Evolutionary conservation across 1,139 yeast genomes (phyloP).

Genomic region (Suhomyces ambrosiae): DNA sequence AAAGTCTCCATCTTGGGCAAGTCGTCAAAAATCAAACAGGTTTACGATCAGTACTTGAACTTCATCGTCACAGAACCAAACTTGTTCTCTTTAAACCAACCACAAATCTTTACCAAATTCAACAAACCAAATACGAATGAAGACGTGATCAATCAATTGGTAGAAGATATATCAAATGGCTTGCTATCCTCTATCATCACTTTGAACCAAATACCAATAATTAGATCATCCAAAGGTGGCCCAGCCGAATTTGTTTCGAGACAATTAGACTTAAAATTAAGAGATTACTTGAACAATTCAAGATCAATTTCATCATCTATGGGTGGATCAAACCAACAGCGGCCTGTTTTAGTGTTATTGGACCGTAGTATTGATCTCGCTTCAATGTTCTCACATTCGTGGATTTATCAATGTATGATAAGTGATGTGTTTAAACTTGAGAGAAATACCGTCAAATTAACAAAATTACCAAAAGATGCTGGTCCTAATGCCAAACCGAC

Average conservation of each 20-base stretch:
- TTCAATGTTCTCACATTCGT: constrained; percentile 93
- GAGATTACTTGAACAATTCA: constrained; percentile 82
- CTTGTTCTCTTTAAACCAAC: constrained; percentile 75
- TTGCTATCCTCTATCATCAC: constrained; percentile 79
- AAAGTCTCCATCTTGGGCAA: constrained; percentile 73
- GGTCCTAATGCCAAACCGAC: constrained; percentile 30
- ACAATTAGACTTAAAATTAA: constrained; percentile 74
- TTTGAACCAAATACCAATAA: constrained; percentile 78
- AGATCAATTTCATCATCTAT: constrained; percentile 35
- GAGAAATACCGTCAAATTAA: constrained; percentile 65
- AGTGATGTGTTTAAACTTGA: constrained; percentile 85
- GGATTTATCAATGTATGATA: constrained; percentile 97
- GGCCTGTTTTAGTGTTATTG: constrained; percentile 77
- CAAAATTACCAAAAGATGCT: constrained; percentile 36
- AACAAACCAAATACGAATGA: constrained; percentile 75
- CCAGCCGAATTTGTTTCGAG: constrained; percentile 95
- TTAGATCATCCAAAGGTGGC: constrained; percentile 88
- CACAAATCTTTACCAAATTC: constrained; percentile 65
- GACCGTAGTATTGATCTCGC: constrained; percentile 90
- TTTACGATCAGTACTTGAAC: constrained; percentile 89
- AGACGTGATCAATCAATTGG: constrained; percentile 66
- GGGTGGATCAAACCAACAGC: constrained; percentile 33
- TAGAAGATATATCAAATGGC: constrained; percentile 75
- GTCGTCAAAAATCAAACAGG: constrained; percentile 74
- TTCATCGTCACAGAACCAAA: constrained; percentile 93